Evolutionary conservation across 345 rosid species (phyloP).

Genomic region (Pelargonium nanum): DNA sequence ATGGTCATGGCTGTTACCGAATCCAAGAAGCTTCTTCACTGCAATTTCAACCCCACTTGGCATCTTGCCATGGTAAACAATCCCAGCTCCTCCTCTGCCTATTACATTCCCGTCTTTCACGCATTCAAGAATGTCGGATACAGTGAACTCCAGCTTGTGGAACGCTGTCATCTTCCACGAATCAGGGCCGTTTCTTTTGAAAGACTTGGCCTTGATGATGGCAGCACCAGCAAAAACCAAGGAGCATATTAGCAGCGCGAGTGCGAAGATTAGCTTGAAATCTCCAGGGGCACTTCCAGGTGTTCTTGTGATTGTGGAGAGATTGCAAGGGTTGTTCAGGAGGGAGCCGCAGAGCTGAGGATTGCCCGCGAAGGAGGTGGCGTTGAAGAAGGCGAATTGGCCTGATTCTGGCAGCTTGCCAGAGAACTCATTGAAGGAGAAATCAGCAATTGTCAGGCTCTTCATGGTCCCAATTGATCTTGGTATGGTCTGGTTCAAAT

Average conservation of each 20-base stretch:
- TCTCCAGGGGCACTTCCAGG: conserved; percentile 19
- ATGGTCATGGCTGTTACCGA: conserved; percentile 70
- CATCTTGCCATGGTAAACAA: conserved; percentile 77
- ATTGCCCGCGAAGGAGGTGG: conserved; percentile 72
- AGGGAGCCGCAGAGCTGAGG: conserved; percentile 79
- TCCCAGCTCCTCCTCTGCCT: conserved; percentile 89
- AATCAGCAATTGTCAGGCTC: conserved; percentile 73
- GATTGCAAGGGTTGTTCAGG: conserved; percentile 50
- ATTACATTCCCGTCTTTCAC: conserved; percentile 79
- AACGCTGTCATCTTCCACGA: conserved; percentile 81
- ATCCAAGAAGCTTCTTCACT: conserved; percentile 64
- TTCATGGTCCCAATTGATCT: conserved; percentile 56
- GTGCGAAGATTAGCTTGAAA: conserved; percentile 67
- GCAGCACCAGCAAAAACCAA: conserved; percentile 54
- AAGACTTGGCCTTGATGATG: conserved; percentile 45
- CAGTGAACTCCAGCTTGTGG: conserved; percentile 65
- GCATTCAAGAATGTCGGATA: conserved; percentile 70
- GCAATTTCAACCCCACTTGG: conserved; percentile 83
- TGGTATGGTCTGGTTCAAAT: conserved; percentile 49
- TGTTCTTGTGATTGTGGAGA: conserved; percentile 23
- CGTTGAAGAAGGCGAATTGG: conserved; percentile 66
- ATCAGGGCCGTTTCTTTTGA: conserved; percentile 25
- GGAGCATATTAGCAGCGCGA: conserved; percentile 63
- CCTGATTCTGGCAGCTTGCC: conserved; percentile 73
- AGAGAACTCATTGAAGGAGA: conserved; percentile 74